A percentile compares a stretch with the other conserved stretches of the same genome.
Evolutionary conservation across 495 filamentous ascomycete species (phyloP).

Genomic region (Parathielavia hyrcaniae): DNA sequence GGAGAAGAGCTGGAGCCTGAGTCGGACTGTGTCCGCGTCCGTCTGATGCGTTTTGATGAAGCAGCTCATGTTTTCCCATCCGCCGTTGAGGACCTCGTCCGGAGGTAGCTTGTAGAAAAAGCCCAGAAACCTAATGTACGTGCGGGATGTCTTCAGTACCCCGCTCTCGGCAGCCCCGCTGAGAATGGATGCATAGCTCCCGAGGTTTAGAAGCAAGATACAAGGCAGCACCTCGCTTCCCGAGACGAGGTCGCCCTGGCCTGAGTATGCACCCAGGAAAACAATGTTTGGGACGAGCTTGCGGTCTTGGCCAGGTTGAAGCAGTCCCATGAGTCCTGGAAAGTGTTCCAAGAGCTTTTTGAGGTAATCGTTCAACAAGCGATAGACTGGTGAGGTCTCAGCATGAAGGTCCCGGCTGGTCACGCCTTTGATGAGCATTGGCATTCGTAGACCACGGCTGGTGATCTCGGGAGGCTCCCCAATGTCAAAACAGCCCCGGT

Average conservation of each 20-base stretch:
- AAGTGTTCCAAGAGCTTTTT: background rate
- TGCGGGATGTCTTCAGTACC: background rate
- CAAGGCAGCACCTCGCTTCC: background rate
- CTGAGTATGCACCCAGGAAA: background rate
- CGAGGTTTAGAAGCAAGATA: background rate
- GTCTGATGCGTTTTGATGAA: slow-evolving; percentile 1
- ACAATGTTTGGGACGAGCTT: background rate
- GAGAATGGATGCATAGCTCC: background rate
- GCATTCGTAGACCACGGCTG: background rate
- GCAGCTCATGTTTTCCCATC: background rate
- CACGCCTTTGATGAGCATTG: background rate
- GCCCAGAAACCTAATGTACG: background rate
- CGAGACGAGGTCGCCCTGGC: background rate
- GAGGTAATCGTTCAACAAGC: background rate
- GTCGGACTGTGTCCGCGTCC: background rate
- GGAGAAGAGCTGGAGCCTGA: background rate
- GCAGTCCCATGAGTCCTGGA: background rate
- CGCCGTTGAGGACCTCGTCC: background rate
- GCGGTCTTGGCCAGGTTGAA: background rate
- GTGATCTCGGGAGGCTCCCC: background rate
- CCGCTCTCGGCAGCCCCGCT: no score
- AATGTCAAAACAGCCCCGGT: background rate
- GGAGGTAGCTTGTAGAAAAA: background rate
- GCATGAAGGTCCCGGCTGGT: background rate
- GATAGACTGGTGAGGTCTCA: no score